Conservation (phyloP, 192 early-diverging fungal species). For the Coemansia sp. region DNA sequence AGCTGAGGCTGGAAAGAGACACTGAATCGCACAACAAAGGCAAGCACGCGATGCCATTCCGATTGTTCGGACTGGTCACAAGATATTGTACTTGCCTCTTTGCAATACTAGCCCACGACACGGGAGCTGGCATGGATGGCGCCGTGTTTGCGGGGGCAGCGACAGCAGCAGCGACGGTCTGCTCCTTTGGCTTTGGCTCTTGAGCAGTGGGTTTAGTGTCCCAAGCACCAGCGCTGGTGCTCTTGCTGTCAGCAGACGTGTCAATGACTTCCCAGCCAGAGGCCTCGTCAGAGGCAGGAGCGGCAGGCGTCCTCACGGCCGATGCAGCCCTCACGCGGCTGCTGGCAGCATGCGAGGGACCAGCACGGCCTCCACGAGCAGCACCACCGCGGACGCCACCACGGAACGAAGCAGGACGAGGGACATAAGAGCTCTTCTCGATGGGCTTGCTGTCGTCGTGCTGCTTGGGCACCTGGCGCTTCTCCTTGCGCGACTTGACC, state of each 20-base stretch:
- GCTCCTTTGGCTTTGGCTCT: conserved; percentile 14
- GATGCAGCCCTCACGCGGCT: conserved; percentile 34
- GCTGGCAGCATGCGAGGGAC: conserved; percentile 42
- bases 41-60: neutral
- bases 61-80: neutral
- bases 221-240: conserved; percentile 13
- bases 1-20: neutral
- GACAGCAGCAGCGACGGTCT: neutral
- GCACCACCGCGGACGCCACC: conserved; percentile 67
- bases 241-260: conserved; percentile 8
- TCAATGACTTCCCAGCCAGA: conserved; percentile 42
- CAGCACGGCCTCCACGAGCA: conserved; percentile 63
- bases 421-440: conserved; percentile 52
- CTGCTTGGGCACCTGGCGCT: conserved; percentile 48
- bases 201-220: conserved; percentile 9
- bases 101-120: conserved; percentile 56
- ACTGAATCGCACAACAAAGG: neutral
- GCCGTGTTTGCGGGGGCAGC: conserved; percentile 24
- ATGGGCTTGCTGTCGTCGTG: conserved; percentile 49
- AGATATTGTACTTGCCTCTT: conserved; percentile 37
- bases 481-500: conserved; percentile 69
- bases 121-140: conserved; percentile 43
- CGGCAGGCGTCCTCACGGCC: conserved; percentile 25
- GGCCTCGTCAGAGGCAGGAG: conserved; percentile 1
- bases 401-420: conserved; percentile 56